Conservation (phyloP, 2,329 filamentous ascomycete genomes). For the Colletotrichum theobromicola region DNA sequence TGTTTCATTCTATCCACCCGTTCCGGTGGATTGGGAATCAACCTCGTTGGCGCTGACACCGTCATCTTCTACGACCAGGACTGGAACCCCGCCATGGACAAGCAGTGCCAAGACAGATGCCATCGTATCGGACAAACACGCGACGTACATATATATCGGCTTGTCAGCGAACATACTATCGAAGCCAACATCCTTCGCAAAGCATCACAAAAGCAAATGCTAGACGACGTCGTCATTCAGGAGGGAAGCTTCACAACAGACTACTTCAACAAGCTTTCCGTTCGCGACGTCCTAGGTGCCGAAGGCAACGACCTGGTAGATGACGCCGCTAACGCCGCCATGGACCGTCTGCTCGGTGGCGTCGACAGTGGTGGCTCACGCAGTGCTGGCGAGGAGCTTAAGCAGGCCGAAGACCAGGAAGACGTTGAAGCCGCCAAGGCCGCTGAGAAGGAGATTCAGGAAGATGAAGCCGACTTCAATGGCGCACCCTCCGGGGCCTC, state of each 20-base stretch:
- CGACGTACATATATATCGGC: conserved; percentile 96
- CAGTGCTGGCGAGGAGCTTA: conserved; percentile 74
- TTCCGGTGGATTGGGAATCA: conserved; percentile 94
- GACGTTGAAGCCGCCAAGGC: conserved; percentile 87
- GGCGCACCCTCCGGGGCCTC: conserved; percentile 61
- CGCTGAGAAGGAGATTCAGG: conserved; percentile 87
- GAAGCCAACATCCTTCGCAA: conserved; percentile 98
- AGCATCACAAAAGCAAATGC: conserved; percentile 95
- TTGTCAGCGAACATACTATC: conserved; percentile 92
- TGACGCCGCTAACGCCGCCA: conserved; percentile 79
- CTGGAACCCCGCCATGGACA: conserved; percentile 99
- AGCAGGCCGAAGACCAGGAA: conserved; percentile 90
- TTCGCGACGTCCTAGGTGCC: conserved; percentile 68
- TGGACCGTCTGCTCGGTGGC: conserved; percentile 82
- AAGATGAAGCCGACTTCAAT: conserved; percentile 84
- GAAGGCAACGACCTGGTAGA: conserved; percentile 61
- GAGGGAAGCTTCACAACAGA: conserved; percentile 98
- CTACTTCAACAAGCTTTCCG: conserved; percentile 83
- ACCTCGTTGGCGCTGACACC: conserved; percentile 93
- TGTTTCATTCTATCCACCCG: conserved; percentile 96
- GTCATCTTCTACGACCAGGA: conserved; percentile 99
- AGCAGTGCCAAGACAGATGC: conserved; percentile 96
- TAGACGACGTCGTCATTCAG: conserved; percentile 98
- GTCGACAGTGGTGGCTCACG: conserved; percentile 65
- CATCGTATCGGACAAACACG: conserved; percentile 97